Base-by-base conservation (phyloP, 805 yeast species). In the Clavispora carvajalis region DNA sequence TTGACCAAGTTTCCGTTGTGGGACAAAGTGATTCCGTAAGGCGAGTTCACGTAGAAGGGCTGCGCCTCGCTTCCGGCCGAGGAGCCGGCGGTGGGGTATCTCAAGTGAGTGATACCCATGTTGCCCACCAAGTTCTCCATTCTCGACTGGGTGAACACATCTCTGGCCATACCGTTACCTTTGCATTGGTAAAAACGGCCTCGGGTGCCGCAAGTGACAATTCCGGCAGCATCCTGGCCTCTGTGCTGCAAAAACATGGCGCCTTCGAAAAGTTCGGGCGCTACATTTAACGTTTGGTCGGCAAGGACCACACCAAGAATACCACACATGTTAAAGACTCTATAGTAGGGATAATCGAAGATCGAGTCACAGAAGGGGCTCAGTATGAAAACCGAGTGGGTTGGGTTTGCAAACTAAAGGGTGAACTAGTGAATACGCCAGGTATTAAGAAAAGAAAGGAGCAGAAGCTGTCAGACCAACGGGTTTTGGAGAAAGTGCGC, bases 221-320 rank as follows among this genome's bases (percentile, higher is more conserved):
- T 91, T 48, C 99, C 99, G n/a, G 97, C 96, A 9, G 99, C 99
- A 62, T 93, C 99, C 69, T 93, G 99, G 34, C 99, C 99, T 59
- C 99, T 78, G 60, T 93, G 99, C 61, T 93, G 99, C 46, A 93
- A 71, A 62, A 84, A 91, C 68, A 89, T 79, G 47, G 91, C 83
- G 6, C 96, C 96, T 60, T 93, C 99, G 41, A 88, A 81, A 34
- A 93, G 72, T 57, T 90, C 98, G 5, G 95, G 80, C 10, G 96
- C 95, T 36, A 85, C 96, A 43, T 77, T 74, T 36, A 73, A 73
- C 18, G 71, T 62, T 51, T 80, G 85, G 62, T 88, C 85, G 10
- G 95, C 86, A 42, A 87, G 73, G 33, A 88, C 84, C 39, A 91
- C 74, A 43, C 96, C 99, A 53, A 91, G 68, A 47, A 93, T 82